Conservation (phyloP, 805 yeast species). For the Metschnikowia shivogae region DNA sequence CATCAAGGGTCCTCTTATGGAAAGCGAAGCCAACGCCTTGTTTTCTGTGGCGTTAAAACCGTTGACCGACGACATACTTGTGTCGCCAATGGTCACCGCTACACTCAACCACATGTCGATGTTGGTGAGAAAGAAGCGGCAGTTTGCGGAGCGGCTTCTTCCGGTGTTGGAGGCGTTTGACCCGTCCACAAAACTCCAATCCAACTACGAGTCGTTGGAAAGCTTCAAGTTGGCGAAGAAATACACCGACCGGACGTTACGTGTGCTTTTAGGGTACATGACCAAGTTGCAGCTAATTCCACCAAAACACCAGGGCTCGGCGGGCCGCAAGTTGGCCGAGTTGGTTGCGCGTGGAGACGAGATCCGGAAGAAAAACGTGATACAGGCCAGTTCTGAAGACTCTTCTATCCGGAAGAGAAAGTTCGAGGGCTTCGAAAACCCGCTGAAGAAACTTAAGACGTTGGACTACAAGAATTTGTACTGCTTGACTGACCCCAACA, state of each 20-base stretch:
- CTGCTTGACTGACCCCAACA: conserved; percentile 57
- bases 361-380: conserved; percentile 36
- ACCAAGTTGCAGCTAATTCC: conserved; percentile 35
- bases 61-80: conserved; percentile 51
- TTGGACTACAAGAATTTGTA: conserved; percentile 58
- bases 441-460: conserved; percentile 25
- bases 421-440: conserved; percentile 40
- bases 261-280: conserved; percentile 39
- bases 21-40: conserved; percentile 63
- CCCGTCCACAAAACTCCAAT: conserved; percentile 51
- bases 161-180: conserved; percentile 59
- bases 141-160: conserved; percentile 53
- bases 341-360: conserved; percentile 39
- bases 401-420: conserved; percentile 32
- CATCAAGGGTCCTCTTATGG: conserved; percentile 50
- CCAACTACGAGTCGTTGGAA: conserved; percentile 41
- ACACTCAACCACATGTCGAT: conserved; percentile 60
- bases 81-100: conserved; percentile 59
- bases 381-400: conserved; percentile 27
- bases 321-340: conserved; percentile 25
- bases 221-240: conserved; percentile 54
- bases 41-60: conserved; percentile 56
- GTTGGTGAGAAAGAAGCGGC: conserved; percentile 64
- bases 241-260: conserved; percentile 59
- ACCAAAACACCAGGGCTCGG: conserved; percentile 24